Percentiles rank a stretch among this genome's conserved stretches.
phyloP scores from a whole-genome alignment of 2,329 filamentous ascomycete species.

The Thelonectria blattea region DNA sequence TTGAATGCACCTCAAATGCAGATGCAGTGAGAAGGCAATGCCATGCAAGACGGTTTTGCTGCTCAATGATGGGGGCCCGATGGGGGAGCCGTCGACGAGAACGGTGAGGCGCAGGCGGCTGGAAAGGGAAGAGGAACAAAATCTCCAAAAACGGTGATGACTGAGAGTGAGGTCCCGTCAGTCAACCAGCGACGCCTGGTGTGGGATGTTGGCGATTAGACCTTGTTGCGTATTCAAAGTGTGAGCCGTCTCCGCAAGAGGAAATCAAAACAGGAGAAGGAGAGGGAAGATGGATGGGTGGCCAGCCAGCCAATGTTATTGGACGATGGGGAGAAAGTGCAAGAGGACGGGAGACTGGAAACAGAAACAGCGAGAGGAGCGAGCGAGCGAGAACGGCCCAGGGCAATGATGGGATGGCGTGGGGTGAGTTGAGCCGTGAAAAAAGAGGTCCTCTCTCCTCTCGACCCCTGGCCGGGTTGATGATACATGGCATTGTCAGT shows the following conservation, averaged over 20 bases:
- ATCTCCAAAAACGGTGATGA: background rate
- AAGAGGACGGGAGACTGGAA: slow-evolving; percentile 7
- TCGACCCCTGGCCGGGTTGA: background rate
- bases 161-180: background rate
- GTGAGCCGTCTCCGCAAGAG: background rate
- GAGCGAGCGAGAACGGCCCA: slow-evolving; percentile 3
- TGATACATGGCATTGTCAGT: background rate
- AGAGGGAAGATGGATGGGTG: slow-evolving; percentile 7
- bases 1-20: slow-evolving; percentile 8
- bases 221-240: background rate
- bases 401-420: background rate
- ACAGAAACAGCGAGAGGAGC: background rate
- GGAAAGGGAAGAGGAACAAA: background rate
- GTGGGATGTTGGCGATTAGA: slow-evolving; percentile 1
- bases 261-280: slow-evolving; percentile 10
- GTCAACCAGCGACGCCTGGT: background rate
- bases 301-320: slow-evolving; percentile 18
- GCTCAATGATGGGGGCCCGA: background rate
- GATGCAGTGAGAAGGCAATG: slow-evolving; percentile 1
- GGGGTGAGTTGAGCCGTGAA: background rate
- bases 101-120: slow-evolving; percentile 7
- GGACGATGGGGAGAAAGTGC: slow-evolving; percentile 6
- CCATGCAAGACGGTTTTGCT: slow-evolving; percentile 2
- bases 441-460: background rate
- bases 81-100: background rate